A percentile compares a stretch with the other conserved stretches of the same genome.
These are phyloP conservation scores for Rhamnella rubrinervis DNA, from an alignment of 331 rosid genomes.

Conservation along the genomic window DNA sequence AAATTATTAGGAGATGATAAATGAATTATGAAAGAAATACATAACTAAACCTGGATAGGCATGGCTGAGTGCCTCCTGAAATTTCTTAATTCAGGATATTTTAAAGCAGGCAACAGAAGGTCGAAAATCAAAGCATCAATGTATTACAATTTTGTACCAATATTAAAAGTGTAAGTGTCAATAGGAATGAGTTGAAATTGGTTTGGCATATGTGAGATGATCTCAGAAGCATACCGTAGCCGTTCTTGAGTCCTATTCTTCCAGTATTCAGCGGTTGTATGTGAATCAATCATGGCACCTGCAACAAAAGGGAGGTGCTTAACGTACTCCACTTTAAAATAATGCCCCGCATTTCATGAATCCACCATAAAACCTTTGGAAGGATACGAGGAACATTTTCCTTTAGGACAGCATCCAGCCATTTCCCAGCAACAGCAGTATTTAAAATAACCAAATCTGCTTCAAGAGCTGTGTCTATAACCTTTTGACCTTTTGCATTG, in stretches of 20 bases:
- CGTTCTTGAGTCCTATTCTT: slow-evolving; percentile 75
- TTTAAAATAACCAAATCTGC: slow-evolving; percentile 85
- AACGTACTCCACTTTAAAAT: slow-evolving; percentile 94
- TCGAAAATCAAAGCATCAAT: too few relatives aligned
- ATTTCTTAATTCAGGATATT: too few relatives aligned
- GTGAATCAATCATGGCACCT: slow-evolving; percentile 98
- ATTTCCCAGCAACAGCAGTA: slow-evolving; percentile 97
- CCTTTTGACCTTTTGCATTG: slow-evolving; percentile 72
- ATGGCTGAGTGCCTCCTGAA: not conserved
- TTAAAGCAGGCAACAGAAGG: too few relatives aligned
- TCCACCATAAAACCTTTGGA: slow-evolving; percentile 98
- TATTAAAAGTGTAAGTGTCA: too few relatives aligned
- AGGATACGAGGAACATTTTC: slow-evolving; percentile 70
- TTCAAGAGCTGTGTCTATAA: slow-evolving; percentile 68
- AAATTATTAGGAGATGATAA: too few relatives aligned
- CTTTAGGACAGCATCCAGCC: slow-evolving; percentile 86
- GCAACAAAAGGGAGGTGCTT: slow-evolving; percentile 99
- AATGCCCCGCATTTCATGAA: slow-evolving; percentile 98
- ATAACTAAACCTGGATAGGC: too few relatives aligned
- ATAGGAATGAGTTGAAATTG: not conserved
- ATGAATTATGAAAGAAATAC: too few relatives aligned
- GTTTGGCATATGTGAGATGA: not conserved
- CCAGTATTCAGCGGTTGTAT: slow-evolving; percentile 88
- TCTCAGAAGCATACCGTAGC: slow-evolving; percentile 51
- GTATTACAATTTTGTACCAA: too few relatives aligned